Base-by-base conservation (phyloP, 2,329 filamentous ascomycete species). In the Fusarium verrucosum region DNA sequence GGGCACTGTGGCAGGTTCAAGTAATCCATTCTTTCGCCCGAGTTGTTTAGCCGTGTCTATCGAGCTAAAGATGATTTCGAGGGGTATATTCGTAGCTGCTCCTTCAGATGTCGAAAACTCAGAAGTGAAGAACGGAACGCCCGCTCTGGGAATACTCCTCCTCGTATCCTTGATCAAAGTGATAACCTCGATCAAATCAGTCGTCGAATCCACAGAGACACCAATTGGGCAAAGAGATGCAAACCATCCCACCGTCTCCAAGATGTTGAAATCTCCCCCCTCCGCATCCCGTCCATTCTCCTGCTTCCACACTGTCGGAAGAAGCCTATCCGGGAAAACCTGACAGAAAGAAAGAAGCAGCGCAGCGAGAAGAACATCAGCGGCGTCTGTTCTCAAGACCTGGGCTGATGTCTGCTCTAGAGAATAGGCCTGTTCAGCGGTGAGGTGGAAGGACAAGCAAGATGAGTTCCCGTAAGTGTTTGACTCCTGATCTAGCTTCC, bases 51-150 rank as follows among this genome's bases (percentile, higher is more conserved):
- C 73, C 0, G 80, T 79, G 5, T 85, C 84, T 3, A 81, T 76
- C 63, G 84, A 86, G 53, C 80, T 87, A 71, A 89, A 87, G 30
- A 87, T 78, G 33, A 89, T 77, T 70, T 89, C 86, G 43, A 87
- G 80, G 0, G 84, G 84, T 58, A 78, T 79, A 36, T 82, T 79
- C 2, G 76, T 69, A 1, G 72, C 63, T 1, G 72, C 62, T 1
- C 69, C 72, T n/a, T 73, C 69, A 3, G 73, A 47, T 35, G 77
- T 72, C 52, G 79, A 77, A 65, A 83, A 77, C 40, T 78, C 73
- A 4, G 80, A 78, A 0, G 79, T 77, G 61, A 87, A 87, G 58
- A 85, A 84, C 0, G 79, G 76, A 7, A 81, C 74, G 3, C 83
- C 83, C 17, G 78, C 80, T 7, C 76, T 75, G 0, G 78, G 72